Conservation (phyloP, 2,329 filamentous ascomycete species). For the Scedosporium apiospermum region DNA sequence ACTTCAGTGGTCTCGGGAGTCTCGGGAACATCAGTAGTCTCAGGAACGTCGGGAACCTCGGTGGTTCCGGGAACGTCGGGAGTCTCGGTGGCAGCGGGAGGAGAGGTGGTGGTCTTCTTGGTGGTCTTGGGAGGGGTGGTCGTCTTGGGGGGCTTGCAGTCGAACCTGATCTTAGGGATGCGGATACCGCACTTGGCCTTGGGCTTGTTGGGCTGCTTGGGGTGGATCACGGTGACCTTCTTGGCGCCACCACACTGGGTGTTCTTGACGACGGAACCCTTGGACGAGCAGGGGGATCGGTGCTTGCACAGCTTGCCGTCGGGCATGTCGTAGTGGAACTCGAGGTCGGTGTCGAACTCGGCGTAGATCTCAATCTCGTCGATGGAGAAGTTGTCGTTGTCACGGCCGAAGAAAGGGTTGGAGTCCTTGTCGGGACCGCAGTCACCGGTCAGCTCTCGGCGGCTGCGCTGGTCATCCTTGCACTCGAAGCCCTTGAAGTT, state of each 20-base stretch:
- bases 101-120: slow-evolving; percentile 11
- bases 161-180: slow-evolving; percentile 66
- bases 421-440: slow-evolving; percentile 33
- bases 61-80: slow-evolving; percentile 3
- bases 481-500: slow-evolving; percentile 58
- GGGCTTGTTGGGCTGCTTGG: slow-evolving; percentile 45
- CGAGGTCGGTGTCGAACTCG: slow-evolving; percentile 67
- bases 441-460: slow-evolving; percentile 52
- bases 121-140: slow-evolving; percentile 18
- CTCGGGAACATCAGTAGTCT: slow-evolving; percentile 5
- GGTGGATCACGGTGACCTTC: slow-evolving; percentile 63
- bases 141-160: slow-evolving; percentile 40
- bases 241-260: slow-evolving; percentile 86
- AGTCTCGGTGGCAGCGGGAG: slow-evolving; percentile 9
- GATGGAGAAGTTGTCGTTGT: slow-evolving; percentile 58
- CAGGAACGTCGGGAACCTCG: slow-evolving; percentile 3
- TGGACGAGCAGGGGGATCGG: slow-evolving; percentile 54
- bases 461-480: slow-evolving; percentile 44
- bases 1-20: slow-evolving; percentile 11
- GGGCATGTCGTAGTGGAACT: slow-evolving; percentile 81
- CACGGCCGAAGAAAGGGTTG: slow-evolving; percentile 48
- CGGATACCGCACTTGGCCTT: slow-evolving; percentile 59
- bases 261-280: slow-evolving; percentile 67
- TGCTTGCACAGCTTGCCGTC: slow-evolving; percentile 79
- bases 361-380: slow-evolving; percentile 62